These are phyloP conservation scores for Zelonia costaricensis DNA, from an alignment of 208 protist genomes.

Conservation along the genomic window DNA sequence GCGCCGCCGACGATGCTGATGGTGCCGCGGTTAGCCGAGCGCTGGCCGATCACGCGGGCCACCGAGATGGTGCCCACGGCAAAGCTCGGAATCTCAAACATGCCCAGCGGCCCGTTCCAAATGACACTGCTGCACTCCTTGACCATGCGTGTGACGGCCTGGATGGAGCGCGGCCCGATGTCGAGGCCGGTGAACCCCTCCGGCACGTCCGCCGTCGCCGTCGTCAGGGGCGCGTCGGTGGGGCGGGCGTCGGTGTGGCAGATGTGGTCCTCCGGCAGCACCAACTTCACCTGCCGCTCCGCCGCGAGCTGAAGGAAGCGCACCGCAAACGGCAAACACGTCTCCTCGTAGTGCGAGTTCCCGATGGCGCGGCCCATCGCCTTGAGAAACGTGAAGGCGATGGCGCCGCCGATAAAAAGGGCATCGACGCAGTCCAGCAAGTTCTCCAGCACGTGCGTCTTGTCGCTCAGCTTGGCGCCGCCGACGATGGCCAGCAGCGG, in stretches of 20 bases:
- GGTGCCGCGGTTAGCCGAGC: constrained; percentile 43
- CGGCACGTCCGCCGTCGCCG: constrained; percentile 66
- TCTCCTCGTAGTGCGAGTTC: constrained; percentile 94
- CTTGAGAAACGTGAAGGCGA: constrained; percentile 98
- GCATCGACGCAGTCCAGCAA: constrained; percentile 97
- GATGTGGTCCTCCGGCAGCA: constrained; percentile 97
- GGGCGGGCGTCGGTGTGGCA: constrained; percentile 89
- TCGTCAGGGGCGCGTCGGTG: constrained; percentile 55
- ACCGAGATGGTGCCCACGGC: constrained; percentile 88
- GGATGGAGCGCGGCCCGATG: constrained; percentile 92
- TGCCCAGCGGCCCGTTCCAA: constrained; percentile 97
- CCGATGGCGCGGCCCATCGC: constrained; percentile 89
- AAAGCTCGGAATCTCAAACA: constrained; percentile 98
- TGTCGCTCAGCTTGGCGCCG: constrained; percentile 98
- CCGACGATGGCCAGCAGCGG: constrained; percentile 97
- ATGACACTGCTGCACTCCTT: constrained; percentile 90
- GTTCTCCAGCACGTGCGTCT: constrained; percentile 99
- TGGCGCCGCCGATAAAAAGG: constrained; percentile 98
- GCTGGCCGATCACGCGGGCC: constrained; percentile 68
- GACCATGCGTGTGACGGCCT: constrained; percentile 76
- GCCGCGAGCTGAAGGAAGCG: constrained; percentile 95
- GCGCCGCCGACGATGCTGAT: constrained; percentile 95
- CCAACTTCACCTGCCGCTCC: constrained; percentile 94
- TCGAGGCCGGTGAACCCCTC: constrained; percentile 95
- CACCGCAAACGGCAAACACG: constrained; percentile 59